Conservation (phyloP, 2,329 filamentous ascomycete species). For the Tricladium varicosporioides region DNA sequence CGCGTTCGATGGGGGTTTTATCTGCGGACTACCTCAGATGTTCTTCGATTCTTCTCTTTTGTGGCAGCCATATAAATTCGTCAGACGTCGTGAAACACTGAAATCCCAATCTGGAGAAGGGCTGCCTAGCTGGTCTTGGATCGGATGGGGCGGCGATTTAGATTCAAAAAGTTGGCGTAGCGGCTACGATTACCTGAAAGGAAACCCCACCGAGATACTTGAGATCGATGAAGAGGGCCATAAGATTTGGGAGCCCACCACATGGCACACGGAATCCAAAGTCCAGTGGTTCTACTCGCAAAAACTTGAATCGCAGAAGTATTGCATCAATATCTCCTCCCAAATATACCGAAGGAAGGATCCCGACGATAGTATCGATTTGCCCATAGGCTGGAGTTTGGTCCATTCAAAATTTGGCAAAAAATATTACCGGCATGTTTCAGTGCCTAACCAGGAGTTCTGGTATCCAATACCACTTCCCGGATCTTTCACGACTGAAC, state of each 20-base stretch:
- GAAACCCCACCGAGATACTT: not conserved
- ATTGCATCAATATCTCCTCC: not conserved
- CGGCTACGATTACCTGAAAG: not conserved
- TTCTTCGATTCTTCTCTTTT: not conserved
- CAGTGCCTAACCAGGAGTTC: not conserved
- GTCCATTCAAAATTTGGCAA: not conserved
- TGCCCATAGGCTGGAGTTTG: not conserved
- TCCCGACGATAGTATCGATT: not conserved
- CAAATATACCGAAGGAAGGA: not conserved
- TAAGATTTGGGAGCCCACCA: not conserved
- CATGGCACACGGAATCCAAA: not conserved
- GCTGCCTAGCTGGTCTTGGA: not conserved
- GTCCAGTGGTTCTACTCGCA: not conserved
- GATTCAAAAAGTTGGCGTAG: not conserved
- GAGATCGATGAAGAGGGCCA: not conserved
- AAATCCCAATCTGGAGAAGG: not conserved
- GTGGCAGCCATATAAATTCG: not conserved
- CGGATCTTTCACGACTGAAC: not conserved
- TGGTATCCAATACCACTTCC: not conserved
- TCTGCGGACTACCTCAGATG: not conserved
- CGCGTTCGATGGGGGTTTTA: not conserved
- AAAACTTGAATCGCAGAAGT: not conserved
- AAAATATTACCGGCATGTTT: not conserved
- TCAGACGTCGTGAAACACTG: not conserved
- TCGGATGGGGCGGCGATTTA: not conserved